Percentiles rank a stretch among this genome's conserved stretches.
These are phyloP conservation scores for Artemisia argyi DNA, from an alignment of 129 eudicot species.

Conservation along the genomic window DNA sequence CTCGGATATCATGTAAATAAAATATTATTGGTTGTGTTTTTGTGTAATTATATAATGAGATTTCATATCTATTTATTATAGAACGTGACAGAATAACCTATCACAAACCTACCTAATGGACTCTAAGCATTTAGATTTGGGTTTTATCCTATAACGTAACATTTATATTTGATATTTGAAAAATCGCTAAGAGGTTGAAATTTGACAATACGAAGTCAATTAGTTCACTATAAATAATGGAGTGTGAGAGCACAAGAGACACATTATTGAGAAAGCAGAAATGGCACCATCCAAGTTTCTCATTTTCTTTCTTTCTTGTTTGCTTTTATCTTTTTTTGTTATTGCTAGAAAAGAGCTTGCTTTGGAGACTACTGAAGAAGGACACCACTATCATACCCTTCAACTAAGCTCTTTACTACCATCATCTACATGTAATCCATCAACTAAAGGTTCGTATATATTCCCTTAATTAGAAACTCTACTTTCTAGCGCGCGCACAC, in stretches of 20 bases:
- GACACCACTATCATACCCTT: constrained; percentile 23
- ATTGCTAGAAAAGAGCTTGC: constrained; percentile 5
- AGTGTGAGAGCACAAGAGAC: constrained; percentile 2
- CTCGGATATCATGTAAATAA: too few relatives aligned
- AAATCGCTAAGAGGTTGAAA: neutral
- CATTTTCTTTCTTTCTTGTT: constrained; percentile 22
- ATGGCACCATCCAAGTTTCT: constrained; percentile 28
- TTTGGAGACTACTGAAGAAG: neutral
- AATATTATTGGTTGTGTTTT: too few relatives aligned
- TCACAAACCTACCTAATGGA: too few relatives aligned
- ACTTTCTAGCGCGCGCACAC: too few relatives aligned
- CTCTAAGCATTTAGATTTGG: too few relatives aligned
- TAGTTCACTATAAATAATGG: constrained; percentile 29
- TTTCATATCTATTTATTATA: too few relatives aligned
- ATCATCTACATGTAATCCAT: constrained; percentile 29
- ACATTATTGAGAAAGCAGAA: constrained; percentile 19
- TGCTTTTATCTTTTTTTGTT: neutral
- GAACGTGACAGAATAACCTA: too few relatives aligned
- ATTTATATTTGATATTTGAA: neutral
- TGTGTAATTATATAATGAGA: too few relatives aligned
- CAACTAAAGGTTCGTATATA: constrained; percentile 19
- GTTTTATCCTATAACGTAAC: too few relatives aligned
- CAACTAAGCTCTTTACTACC: constrained; percentile 27
- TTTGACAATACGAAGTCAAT: neutral
- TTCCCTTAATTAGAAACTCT: neutral